Evolutionary conservation across 768 basidiomycete species (phyloP).

Genomic region (Baorangia bicolor): DNA sequence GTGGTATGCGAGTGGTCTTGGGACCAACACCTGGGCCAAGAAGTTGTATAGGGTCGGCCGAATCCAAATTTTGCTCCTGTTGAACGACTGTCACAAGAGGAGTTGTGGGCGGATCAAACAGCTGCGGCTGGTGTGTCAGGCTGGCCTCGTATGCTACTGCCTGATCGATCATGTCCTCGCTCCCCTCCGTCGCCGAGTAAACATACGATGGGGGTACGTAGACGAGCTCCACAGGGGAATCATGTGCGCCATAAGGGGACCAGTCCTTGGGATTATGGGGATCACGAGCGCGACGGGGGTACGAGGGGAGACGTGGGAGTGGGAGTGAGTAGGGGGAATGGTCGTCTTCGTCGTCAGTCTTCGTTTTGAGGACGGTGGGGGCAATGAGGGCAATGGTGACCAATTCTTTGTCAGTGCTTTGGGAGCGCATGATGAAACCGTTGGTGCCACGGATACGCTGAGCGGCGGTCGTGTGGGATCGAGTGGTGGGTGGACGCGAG

Average conservation of each 20-base stretch:
- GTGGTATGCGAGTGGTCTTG: slow-evolving; percentile 12
- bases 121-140: slow-evolving; percentile 11
- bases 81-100: neutral
- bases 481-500: slow-evolving; percentile 31
- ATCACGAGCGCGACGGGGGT: slow-evolving; percentile 3
- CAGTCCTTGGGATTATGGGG: slow-evolving; percentile 5
- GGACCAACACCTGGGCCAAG: slow-evolving; percentile 18
- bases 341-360: slow-evolving; percentile 47
- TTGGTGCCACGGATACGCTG: slow-evolving; percentile 38
- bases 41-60: slow-evolving; percentile 19
- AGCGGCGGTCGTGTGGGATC: slow-evolving; percentile 15
- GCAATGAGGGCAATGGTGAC: slow-evolving; percentile 73
- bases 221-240: slow-evolving; percentile 65
- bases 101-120: slow-evolving; percentile 12
- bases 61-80: slow-evolving; percentile 1
- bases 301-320: slow-evolving; percentile 12
- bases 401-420: slow-evolving; percentile 46
- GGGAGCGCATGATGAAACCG: slow-evolving; percentile 39
- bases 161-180: slow-evolving; percentile 19
- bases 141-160: slow-evolving; percentile 20
- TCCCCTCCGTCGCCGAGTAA: slow-evolving; percentile 16
- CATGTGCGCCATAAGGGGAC: slow-evolving; percentile 31
- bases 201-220: slow-evolving; percentile 57
- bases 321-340: slow-evolving; percentile 9
- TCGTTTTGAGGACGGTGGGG: slow-evolving; percentile 86